Evolutionary conservation across 1,284 basidiomycete genomes (phyloP), one percentile per base, ranked within the genome.

Genomic region (Ceratobasidium theobromae): DNA sequence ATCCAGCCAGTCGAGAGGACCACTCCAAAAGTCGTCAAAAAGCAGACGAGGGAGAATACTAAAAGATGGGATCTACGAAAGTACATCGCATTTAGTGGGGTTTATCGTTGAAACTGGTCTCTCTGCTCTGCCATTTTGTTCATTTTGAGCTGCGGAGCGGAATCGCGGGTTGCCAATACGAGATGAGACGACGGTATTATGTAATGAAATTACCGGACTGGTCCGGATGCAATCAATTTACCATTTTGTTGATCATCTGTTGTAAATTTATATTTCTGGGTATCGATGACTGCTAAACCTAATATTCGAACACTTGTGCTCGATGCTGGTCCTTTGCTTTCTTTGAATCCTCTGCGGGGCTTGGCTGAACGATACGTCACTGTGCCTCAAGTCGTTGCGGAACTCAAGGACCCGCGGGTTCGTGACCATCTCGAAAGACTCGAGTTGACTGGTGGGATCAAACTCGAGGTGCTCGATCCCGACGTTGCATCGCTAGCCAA

Each of bases 321-420:
- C 60, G 95, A 98, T 82, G 89, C 94, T 0, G 94, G 93, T 1
- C 94, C 95, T 1, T 80, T 98, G 1, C 84, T 98, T 4, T 91
- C 91, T 2, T 80, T 95, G 1, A 88, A 91, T 0, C 92, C 94
- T 1, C 81, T 97, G 21, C 83, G 91, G 16, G 91, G 91, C 11
- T 79, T 97, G 30, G 91, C 95, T 14, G 82, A 87, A 71, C 84
- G 83, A 32, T 97, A 90, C 76, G 79, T 91, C 69, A 95, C 93
- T 5, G 91, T 93, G 2, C 93, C 93, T 1, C 89, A 93, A 74
- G 94, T 98, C 9, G 80, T 98, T 33, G 83, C 86, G 2, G 95
- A 98, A 77, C 79, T 98, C 72, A 88, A 92, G 75, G 94, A 97
- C 78, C 86, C 84, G 74, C 86, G 86, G 33, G 92, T 92, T 1